Percentiles rank a stretch among this genome's conserved stretches.
phyloP scores from a whole-genome alignment of 495 filamentous ascomycete species.

The Penicillium verhagenii region DNA sequence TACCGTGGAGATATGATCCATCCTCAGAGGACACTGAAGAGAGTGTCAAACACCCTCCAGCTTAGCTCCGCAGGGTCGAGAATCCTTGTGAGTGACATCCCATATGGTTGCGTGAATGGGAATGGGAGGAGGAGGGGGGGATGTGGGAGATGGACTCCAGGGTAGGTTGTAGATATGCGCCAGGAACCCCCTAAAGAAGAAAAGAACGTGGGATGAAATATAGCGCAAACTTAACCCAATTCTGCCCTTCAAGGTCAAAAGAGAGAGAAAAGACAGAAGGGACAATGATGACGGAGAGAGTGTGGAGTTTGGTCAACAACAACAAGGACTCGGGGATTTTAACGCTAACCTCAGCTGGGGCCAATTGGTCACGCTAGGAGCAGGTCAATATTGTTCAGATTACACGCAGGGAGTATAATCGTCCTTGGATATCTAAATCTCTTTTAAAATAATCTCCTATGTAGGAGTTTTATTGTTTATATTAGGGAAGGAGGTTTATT shows the following conservation, averaged over 20 bases:
- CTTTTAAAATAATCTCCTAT: too few species aligned
- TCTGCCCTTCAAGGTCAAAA: constrained; percentile 19
- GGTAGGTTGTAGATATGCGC: not conserved
- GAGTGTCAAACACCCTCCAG: constrained; percentile 38
- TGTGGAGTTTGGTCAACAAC: constrained; percentile 22
- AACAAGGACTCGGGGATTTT: constrained; percentile 23
- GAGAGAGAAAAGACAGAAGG: constrained; percentile 13
- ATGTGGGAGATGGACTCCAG: not conserved
- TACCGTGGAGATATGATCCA: constrained; percentile 52
- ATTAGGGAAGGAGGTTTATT: too few species aligned
- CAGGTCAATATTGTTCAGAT: constrained; percentile 1
- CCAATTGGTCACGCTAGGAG: constrained; percentile 26
- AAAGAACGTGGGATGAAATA: constrained; percentile 1
- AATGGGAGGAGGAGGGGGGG: not conserved
- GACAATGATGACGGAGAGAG: constrained; percentile 18
- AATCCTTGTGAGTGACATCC: constrained; percentile 36
- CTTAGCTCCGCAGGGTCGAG: constrained; percentile 39
- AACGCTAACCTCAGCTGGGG: constrained; percentile 22
- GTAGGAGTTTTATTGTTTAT: too few species aligned
- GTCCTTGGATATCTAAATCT: too few species aligned
- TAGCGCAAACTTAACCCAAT: not conserved
- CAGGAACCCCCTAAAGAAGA: not conserved
- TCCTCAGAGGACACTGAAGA: constrained; percentile 35
- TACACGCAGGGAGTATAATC: not conserved
- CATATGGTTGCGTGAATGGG: constrained; percentile 33